A percentile compares a stretch with the other conserved stretches of the same genome.
Evolutionary conservation across 306 rosid species (phyloP).

Genomic region (Amphicarpaea edgeworthii): DNA sequence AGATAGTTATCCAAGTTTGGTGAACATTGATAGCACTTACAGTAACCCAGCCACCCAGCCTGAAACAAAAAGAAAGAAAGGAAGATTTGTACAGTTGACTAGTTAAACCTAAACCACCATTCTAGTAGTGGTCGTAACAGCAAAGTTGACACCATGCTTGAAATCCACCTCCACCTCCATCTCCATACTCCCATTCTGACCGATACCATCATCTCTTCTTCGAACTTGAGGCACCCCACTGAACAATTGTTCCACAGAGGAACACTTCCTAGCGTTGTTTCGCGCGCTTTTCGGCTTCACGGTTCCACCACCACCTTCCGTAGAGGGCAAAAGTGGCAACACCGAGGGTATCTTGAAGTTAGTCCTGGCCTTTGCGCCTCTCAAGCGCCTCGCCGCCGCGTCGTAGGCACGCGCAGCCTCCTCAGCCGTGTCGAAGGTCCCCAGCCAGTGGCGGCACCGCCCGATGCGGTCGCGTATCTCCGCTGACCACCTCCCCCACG

Average conservation of each 20-base stretch:
- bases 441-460: constrained; percentile 89
- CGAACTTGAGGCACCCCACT: constrained; percentile 51
- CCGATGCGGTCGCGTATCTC: constrained; percentile 91
- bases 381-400: constrained; percentile 85
- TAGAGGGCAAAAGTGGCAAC: constrained; percentile 51
- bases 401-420: constrained; percentile 96
- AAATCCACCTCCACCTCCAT: neutral
- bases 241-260: constrained; percentile 71
- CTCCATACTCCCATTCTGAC: neutral
- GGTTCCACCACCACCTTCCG: constrained; percentile 23
- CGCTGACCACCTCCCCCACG: constrained; percentile 97
- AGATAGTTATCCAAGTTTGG: neutral
- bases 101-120: constrained; percentile 17
- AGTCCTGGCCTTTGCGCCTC: constrained; percentile 83
- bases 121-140: neutral
- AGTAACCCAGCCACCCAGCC: too few species aligned
- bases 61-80: neutral
- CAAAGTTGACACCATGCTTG: neutral
- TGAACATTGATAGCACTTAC: neutral
- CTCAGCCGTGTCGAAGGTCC: constrained; percentile 92
- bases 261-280: constrained; percentile 32
- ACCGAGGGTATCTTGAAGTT: constrained; percentile 75
- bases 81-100: neutral
- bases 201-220: neutral
- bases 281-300: constrained; percentile 3